These are phyloP conservation scores for Ophiostoma triangulosporum DNA, from an alignment of 2,329 filamentous ascomycete species.

Conservation along the genomic window DNA sequence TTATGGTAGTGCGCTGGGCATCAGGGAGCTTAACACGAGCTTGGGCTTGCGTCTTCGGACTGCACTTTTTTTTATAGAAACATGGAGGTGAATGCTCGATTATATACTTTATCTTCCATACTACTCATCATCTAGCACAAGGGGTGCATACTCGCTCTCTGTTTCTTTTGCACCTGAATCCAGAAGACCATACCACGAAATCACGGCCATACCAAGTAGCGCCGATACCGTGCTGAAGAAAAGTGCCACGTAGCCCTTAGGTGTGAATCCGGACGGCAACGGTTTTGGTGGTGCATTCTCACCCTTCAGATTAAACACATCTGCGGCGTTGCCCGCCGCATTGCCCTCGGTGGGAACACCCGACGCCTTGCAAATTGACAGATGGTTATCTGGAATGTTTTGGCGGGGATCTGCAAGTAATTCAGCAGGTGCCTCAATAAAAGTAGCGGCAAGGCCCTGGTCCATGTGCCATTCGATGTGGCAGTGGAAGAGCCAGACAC, in stretches of 20 bases:
- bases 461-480: constrained; percentile 45
- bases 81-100: not conserved
- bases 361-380: constrained; percentile 37
- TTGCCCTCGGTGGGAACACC: constrained; percentile 15
- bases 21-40: too few relatives aligned
- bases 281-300: constrained; percentile 13
- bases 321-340: constrained; percentile 16
- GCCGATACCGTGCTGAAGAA: constrained; percentile 58
- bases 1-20: too few relatives aligned
- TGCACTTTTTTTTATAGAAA: too few relatives aligned
- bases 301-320: constrained; percentile 17
- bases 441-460: constrained; percentile 31
- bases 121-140: not conserved
- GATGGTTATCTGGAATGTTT: constrained; percentile 47
- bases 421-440: constrained; percentile 32
- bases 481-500: constrained; percentile 33
- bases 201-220: constrained; percentile 51
- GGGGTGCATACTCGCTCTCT: not conserved
- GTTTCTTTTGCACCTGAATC: not conserved
- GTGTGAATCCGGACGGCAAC: constrained; percentile 32
- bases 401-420: constrained; percentile 22
- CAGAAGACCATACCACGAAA: constrained; percentile 22
- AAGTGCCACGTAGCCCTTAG: constrained; percentile 59
- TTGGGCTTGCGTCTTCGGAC: too few relatives aligned
- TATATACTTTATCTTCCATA: not conserved